A percentile compares a stretch with the other conserved stretches of the same genome.
Evolutionary conservation across 345 rosid species (phyloP).

Genomic region (Salix dunnii): DNA sequence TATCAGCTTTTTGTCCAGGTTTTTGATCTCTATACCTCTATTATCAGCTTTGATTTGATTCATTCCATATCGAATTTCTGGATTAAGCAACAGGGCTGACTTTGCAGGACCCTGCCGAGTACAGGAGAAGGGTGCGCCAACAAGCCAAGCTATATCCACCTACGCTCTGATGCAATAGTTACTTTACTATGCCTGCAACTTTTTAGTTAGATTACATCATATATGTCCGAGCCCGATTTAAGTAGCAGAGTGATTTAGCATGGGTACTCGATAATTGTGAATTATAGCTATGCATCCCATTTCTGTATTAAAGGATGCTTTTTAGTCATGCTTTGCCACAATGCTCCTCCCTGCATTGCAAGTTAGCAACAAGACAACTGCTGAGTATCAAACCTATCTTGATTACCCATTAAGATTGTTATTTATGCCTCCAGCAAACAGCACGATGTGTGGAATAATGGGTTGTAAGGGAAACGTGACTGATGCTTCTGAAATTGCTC

Average conservation of each 20-base stretch:
- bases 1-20: constrained; percentile 2
- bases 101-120: constrained; percentile 64
- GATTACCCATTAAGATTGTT: not conserved
- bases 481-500: not conserved
- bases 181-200: not conserved
- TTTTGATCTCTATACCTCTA: not conserved
- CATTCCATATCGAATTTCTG: not conserved
- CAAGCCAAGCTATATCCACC: constrained; percentile 79
- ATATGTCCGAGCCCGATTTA: not conserved
- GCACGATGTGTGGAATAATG: not conserved
- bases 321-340: not conserved
- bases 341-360: not conserved
- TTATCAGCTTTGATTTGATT: not conserved
- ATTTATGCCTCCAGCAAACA: not conserved
- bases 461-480: not conserved
- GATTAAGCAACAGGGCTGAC: not conserved
- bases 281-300: not conserved
- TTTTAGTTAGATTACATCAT: not conserved
- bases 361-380: not conserved
- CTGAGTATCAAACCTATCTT: not conserved
- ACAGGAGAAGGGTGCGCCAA: constrained; percentile 68
- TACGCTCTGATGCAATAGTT: not conserved
- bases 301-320: not conserved
- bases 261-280: not conserved
- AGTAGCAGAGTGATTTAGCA: not conserved